Evolutionary conservation across 176 grass and related monocot species (phyloP), one percentile per base, ranked within the genome.

Genomic region (Puccinellia tenuiflora): DNA sequence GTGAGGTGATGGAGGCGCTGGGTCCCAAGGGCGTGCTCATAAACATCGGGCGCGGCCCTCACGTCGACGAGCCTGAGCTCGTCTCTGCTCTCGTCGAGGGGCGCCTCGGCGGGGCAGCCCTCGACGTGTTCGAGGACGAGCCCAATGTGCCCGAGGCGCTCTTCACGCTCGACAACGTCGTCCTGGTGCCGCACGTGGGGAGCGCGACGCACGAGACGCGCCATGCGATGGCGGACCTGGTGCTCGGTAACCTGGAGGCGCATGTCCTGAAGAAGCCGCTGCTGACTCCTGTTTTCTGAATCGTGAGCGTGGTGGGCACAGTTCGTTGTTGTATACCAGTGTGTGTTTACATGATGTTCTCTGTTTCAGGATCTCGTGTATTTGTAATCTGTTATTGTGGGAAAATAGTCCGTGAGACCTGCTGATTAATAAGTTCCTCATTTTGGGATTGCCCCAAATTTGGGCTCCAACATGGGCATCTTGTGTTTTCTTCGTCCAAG

Each of bases 91-190:
- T 98, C 15, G n/a, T 64, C 1, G 89, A 93, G 9, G 92, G 96
- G 0, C 85, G 92, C 14, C 85, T 98, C 0, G 96, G 92, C 17
- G 93, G 91, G 38, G 91, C 93, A 0, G 96, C 91, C 15, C 79
- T 98, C 6, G 96, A 98, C 80, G 96, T 98, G 54, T 98, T 95
- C 18, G 96, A 93, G 82, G 75, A 93, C 15, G 96, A 98, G 77
- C 96, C 96, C 8, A 42, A 90, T 13, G 89, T 90, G 11, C 89
- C 90, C 0, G 91, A 95, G 54, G 84, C 83, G 68, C 81, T 98
- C 28, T 68, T 98, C 15, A 28, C 7, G 20, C 48, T 98, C 60
- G 93, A 98, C 57, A 93, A 93, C 37, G 92, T 98, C n/a, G 92
- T 95, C 25, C 17, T 95, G 77, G 81, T 91, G 66, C 96, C 96